Percentiles rank a stretch among this genome's conserved stretches.
These are phyloP conservation scores for Zostera marina DNA, from an alignment of 116 monocot genomes.

Conservation along the genomic window DNA sequence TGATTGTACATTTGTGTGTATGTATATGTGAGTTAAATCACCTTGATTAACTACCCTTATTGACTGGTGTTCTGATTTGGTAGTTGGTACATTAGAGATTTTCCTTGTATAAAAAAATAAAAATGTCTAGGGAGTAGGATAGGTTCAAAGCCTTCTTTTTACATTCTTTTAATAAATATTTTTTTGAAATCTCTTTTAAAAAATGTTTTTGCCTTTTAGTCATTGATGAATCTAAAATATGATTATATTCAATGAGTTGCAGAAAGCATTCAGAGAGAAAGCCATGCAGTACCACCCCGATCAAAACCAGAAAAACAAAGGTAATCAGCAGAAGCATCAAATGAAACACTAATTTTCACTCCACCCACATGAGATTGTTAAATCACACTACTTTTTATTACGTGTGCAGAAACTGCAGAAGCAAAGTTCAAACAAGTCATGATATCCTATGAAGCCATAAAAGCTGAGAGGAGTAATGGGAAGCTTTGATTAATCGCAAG, in stretches of 20 bases:
- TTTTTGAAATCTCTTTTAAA: too few relatives aligned
- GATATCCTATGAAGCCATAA: slow-evolving; percentile 89
- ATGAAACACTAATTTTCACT: not conserved
- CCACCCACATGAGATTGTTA: not conserved
- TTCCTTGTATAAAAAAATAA: too few relatives aligned
- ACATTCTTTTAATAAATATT: too few relatives aligned
- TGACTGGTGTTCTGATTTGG: too few relatives aligned
- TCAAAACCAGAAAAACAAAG: slow-evolving; percentile 85
- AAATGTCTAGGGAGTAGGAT: too few relatives aligned
- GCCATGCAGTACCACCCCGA: slow-evolving; percentile 92
- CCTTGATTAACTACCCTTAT: too few relatives aligned
- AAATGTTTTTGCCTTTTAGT: too few relatives aligned
- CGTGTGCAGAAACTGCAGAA: slow-evolving; percentile 62
- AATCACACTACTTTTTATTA: not conserved
- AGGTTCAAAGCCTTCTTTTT: too few relatives aligned
- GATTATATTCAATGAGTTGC: slow-evolving; percentile 2
- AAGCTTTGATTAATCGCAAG: slow-evolving; percentile 2
- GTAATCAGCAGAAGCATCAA: slow-evolving; percentile 8
- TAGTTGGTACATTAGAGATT: too few relatives aligned
- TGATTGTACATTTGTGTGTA: too few relatives aligned
- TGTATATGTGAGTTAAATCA: too few relatives aligned
- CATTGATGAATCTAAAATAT: too few relatives aligned
- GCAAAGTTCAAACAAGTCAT: slow-evolving; percentile 92
- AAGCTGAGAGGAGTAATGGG: slow-evolving; percentile 47
- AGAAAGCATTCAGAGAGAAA: slow-evolving; percentile 91